phyloP scores from a whole-genome alignment of 345 rosid species.

The Arabidopsis suecica region DNA sequence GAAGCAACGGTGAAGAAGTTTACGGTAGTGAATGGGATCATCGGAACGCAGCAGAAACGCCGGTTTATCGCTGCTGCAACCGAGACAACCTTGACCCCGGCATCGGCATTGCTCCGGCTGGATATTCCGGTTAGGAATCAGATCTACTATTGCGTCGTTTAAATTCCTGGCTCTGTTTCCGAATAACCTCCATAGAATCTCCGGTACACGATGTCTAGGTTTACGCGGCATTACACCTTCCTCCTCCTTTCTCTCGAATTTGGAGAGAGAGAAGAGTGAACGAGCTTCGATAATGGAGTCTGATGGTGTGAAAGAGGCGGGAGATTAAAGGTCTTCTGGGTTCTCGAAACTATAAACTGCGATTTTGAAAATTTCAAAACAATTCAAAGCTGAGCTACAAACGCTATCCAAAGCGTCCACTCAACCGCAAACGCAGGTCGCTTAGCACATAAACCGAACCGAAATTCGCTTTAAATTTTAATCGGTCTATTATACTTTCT shows the following conservation, averaged over 20 bases:
- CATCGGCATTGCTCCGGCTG: conserved; percentile 47
- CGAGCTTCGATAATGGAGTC: conserved; percentile 25
- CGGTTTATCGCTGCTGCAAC: conserved; percentile 41
- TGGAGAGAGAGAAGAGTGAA: not conserved
- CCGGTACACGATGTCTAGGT: conserved; percentile 56
- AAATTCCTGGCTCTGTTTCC: conserved; percentile 52
- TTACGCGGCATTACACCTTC: conserved; percentile 44
- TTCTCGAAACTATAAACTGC: conserved; percentile 16
- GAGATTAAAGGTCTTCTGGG: conserved; percentile 14
- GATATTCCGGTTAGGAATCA: conserved; percentile 37
- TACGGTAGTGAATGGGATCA: conserved; percentile 64
- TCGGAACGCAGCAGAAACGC: conserved; percentile 54
- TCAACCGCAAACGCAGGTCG: conserved; percentile 6
- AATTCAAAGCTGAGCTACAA: not conserved
- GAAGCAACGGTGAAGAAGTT: conserved; percentile 61
- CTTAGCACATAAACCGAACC: not conserved
- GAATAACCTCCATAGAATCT: conserved; percentile 62
- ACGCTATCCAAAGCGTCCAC: conserved; percentile 3
- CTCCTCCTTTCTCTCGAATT: not conserved
- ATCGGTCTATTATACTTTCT: not conserved
- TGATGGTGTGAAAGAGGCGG: conserved; percentile 32
- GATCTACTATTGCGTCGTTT: conserved; percentile 48
- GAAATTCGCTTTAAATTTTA: not conserved
- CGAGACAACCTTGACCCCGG: conserved; percentile 50
- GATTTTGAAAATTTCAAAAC: conserved; percentile 11